A percentile compares a stretch with the other conserved stretches of the same genome.
Evolutionary conservation across 202 grass and related monocot genomes (phyloP).

Genomic region (Setaria italica): DNA sequence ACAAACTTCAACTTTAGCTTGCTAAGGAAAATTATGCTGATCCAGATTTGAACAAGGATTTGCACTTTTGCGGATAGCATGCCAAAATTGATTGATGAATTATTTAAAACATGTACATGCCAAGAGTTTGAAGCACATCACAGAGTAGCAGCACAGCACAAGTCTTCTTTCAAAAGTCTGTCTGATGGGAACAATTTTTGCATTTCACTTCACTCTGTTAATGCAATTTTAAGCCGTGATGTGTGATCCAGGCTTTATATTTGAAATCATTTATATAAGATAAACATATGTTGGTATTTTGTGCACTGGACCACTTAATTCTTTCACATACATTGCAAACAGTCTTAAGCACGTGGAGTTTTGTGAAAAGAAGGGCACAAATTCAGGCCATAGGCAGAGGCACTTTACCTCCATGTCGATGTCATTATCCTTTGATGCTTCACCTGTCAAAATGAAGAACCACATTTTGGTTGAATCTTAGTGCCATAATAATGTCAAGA

Average conservation of each 20-base stretch:
- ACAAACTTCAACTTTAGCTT: background rate
- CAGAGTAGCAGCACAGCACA: background rate
- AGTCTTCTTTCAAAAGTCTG: background rate
- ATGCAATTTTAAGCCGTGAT: background rate
- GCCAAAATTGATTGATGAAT: background rate
- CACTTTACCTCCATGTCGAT: constrained; percentile 47
- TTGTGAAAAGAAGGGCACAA: background rate
- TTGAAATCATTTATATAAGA: background rate
- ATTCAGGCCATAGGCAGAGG: constrained; percentile 1
- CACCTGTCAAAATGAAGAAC: constrained; percentile 54
- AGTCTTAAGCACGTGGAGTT: background rate
- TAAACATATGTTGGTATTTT: background rate
- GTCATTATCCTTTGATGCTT: constrained; percentile 43
- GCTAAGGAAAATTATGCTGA: background rate
- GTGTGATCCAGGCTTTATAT: background rate
- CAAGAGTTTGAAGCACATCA: background rate
- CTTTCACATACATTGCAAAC: background rate
- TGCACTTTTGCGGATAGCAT: background rate
- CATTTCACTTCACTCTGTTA: background rate
- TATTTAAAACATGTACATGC: background rate
- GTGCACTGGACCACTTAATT: constrained; percentile 13
- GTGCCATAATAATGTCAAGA: constrained; percentile 15
- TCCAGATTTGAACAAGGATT: background rate
- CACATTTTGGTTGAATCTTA: background rate
- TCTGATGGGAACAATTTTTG: background rate